Conservation (phyloP, 116 monocot genomes). For the Zostera marina region DNA sequence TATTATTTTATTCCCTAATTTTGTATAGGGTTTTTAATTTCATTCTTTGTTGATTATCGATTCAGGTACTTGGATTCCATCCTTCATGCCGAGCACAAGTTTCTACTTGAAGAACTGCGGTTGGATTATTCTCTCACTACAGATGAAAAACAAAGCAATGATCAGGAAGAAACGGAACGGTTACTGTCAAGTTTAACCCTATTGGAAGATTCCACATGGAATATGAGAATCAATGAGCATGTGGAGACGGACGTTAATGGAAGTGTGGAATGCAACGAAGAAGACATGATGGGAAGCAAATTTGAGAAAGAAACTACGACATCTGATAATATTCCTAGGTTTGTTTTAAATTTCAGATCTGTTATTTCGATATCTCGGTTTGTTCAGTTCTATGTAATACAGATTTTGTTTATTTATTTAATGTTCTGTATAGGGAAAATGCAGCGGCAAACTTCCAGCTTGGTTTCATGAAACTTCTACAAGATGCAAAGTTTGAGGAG, state of each 20-base stretch:
- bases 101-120: constrained; percentile 76
- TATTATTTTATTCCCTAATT: background rate
- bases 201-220: constrained; percentile 6
- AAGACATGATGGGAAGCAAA: constrained; percentile 23
- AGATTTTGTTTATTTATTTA: background rate
- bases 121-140: constrained; percentile 29
- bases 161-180: constrained; percentile 7
- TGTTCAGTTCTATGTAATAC: background rate
- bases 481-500: constrained; percentile 87
- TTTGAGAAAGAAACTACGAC: constrained; percentile 17
- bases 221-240: constrained; percentile 7
- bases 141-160: constrained; percentile 11
- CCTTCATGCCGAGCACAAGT: constrained; percentile 91
- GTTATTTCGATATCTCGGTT: too few species aligned
- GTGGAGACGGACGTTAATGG: constrained; percentile 6
- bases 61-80: constrained; percentile 77
- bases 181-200: background rate
- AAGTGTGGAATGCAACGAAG: constrained; percentile 7
- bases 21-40: background rate
- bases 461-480: constrained; percentile 70
- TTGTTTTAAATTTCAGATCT: constrained; percentile 2
- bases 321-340: constrained; percentile 32
- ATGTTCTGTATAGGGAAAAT: constrained; percentile 28
- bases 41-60: background rate
- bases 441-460: constrained; percentile 47